Conservation (phyloP, 2,329 filamentous ascomycete genomes). For the Colletotrichum ledebouriae region DNA sequence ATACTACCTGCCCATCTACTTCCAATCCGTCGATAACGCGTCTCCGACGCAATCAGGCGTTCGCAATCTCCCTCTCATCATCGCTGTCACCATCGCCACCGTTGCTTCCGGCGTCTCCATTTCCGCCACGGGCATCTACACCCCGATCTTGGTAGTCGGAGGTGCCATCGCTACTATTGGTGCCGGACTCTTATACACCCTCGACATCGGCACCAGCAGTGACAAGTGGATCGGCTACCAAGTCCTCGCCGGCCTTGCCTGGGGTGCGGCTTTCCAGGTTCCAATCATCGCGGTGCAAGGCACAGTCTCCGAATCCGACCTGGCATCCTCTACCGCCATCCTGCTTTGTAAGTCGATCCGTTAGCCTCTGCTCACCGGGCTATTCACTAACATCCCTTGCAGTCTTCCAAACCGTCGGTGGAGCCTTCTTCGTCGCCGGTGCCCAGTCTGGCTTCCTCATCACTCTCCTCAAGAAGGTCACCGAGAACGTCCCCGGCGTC, state of each 20-base stretch:
- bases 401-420: conserved; percentile 65
- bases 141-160: conserved; percentile 61
- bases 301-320: conserved; percentile 55
- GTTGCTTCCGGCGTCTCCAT: conserved; percentile 56
- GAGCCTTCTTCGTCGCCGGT: conserved; percentile 63
- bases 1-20: conserved; percentile 64
- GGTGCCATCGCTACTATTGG: conserved; percentile 58
- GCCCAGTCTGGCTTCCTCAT: conserved; percentile 63
- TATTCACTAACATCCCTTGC: not conserved
- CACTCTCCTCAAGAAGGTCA: conserved; percentile 54
- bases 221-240: conserved; percentile 68
- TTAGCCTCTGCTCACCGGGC: too few relatives aligned
- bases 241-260: conserved; percentile 63
- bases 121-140: conserved; percentile 56
- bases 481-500: conserved; percentile 53
- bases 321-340: conserved; percentile 62
- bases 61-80: conserved; percentile 59
- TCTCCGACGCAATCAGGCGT: conserved; percentile 57
- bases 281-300: conserved; percentile 65
- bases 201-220: conserved; percentile 54
- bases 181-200: conserved; percentile 58
- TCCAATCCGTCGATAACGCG: conserved; percentile 57
- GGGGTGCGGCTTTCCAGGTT: conserved; percentile 61
- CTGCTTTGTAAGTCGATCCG: conserved; percentile 52
- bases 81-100: conserved; percentile 58